phyloP scores from a whole-genome alignment of 2,329 filamentous ascomycete genomes.

The Trichoderma koningii region DNA sequence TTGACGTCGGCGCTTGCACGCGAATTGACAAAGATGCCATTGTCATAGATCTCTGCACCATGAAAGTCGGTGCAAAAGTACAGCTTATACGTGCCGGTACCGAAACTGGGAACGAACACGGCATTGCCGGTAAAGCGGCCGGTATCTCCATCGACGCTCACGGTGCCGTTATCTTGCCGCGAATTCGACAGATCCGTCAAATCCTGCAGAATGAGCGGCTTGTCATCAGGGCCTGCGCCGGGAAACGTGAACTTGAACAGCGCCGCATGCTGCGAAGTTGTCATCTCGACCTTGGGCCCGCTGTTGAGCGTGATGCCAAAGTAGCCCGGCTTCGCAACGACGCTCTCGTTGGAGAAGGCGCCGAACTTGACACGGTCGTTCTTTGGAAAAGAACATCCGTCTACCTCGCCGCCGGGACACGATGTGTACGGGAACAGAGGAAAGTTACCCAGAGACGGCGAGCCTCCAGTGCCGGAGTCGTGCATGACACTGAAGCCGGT shows the following conservation, averaged over 20 bases:
- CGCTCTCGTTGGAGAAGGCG: conserved; percentile 51
- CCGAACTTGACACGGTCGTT: conserved; percentile 44
- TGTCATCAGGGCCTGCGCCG: conserved; percentile 43
- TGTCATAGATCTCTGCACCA: conserved; percentile 59
- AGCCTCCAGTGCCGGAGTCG: conserved; percentile 59
- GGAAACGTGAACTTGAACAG: conserved; percentile 66
- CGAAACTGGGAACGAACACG: conserved; percentile 66
- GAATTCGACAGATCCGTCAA: conserved; percentile 65
- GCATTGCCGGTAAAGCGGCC: conserved; percentile 66
- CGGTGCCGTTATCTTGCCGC: conserved; percentile 57
- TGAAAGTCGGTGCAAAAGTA: conserved; percentile 70
- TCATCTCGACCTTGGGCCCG: conserved; percentile 66
- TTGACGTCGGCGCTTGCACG: conserved; percentile 53
- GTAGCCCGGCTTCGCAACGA: conserved; percentile 63
- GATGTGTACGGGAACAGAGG: conserved; percentile 67
- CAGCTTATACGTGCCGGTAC: conserved; percentile 59
- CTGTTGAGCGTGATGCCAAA: conserved; percentile 63
- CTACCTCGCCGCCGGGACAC: conserved; percentile 62
- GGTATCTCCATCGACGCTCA: conserved; percentile 55
- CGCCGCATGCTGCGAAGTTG: conserved; percentile 64
- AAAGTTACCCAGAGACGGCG: conserved; percentile 71
- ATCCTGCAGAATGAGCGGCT: conserved; percentile 66
- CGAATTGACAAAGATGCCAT: conserved; percentile 62
- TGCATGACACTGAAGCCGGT: conserved; percentile 61
- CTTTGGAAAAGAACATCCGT: conserved; percentile 63